Evolutionary conservation across 2,329 filamentous ascomycete species (phyloP), one percentile per base, ranked within the genome.

Genomic region (Westerdykella aurantiaca): DNA sequence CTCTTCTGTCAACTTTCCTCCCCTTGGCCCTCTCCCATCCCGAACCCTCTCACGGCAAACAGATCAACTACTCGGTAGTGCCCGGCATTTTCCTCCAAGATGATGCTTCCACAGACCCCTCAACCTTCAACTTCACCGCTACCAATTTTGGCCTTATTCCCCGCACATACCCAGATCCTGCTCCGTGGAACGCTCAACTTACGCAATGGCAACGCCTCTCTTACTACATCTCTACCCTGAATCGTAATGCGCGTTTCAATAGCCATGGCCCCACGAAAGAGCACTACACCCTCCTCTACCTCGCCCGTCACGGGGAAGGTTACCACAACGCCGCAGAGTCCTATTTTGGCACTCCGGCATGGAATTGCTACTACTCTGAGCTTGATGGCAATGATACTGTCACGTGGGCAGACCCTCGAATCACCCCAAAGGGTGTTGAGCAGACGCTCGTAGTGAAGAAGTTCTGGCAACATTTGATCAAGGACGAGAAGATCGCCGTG

Each of bases 231-330:
- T 56, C 70, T 16, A 66, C 70, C 18, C 61, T 86, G 31, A 83
- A 83, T 66, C 60, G 64, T 9, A 72, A 70, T 39, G 25, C 25
- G 11, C 25, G 25, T 4, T 9, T 12, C 7, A 9, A 2, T 10
- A 7, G 4, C 11, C 9, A 29, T 2, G 2, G 25, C 2, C 9
- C 7, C 11, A 29, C 9, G 11, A 29, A 29, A 29, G 73, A 75
- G 12, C 68, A 72, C 23, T 87, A 60, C 69, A 83, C 84, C 56
- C 72, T 88, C 9, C 60, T 88, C 23, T 82, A 82, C 63, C 72
- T 86, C 62, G 83, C 79, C 34, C 79, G 85, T 33, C 85, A 88
- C 57, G 85, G 84, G 17, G 77, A 88, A 64, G 84, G 84, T 4
- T 71, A 70, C 46, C 78, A 83, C 63, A 83, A 83, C 55, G 78